Evolutionary conservation across 73 alveolate genomes (phyloP), one percentile per base, ranked within the genome.

Genomic region (Blepharisma stoltei): DNA sequence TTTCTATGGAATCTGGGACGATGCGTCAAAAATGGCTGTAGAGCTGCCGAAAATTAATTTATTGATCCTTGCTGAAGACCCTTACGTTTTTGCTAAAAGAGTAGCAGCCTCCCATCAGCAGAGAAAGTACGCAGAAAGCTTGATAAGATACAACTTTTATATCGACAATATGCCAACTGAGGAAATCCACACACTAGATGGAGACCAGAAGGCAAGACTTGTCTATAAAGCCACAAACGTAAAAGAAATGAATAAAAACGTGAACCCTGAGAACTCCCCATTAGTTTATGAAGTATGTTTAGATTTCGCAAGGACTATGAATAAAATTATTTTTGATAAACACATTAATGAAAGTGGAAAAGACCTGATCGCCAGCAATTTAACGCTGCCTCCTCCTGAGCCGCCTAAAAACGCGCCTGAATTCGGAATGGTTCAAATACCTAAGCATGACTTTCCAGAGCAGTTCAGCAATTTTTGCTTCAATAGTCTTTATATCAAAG

Each of bases 241-340:
- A 11, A 44, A 69, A 84, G 88, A 54, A 95, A 93, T 43, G 93
- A 94, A 81, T 91, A 94, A 94, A 91, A 87, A 86, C 88, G 53
- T 87, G 14, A 82, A 65, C 53, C 86, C 83, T 18, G 98, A 88
- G 43, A 85, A 93, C 25, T 76, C 89, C 8, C 78, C 86, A 3
- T 75, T 92, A 21, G 47, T 92, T 37, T 68, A 70, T 27, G 98
- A 92, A 70, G 98, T 88, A 9, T 87, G 89, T 78, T 65, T 81
- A 20, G 97, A 96, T 84, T 96, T 90, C 76, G 94, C 95, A 54
- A 88, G 99, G 79, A 95, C 99, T 1, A 96, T 97, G 95, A 96
- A 96, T 77, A 95, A 91, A 89, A 94, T 94, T 43, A 96, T 96
- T 70, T 90, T 94, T 77, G 98, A 96, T 70, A 94, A 95, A 80